A percentile compares a stretch with the other conserved stretches of the same genome.
phyloP scores from a whole-genome alignment of 495 filamentous ascomycete species.

The Cudoniella acicularis region DNA sequence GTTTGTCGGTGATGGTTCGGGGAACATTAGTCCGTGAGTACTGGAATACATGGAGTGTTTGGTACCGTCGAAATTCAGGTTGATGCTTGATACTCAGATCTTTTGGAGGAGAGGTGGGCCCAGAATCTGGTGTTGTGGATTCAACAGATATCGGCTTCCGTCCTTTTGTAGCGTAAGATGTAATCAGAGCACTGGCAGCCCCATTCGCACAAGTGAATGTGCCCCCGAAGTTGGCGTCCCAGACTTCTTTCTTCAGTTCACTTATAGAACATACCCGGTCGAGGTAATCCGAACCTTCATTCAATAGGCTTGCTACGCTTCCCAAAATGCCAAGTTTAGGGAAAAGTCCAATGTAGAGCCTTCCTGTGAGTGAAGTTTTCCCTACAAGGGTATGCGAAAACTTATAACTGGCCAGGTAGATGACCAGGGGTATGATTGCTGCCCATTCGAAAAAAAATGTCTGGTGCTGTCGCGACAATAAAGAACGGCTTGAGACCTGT shows the following conservation, averaged over 20 bases:
- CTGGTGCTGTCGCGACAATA: no score
- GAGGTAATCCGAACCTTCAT: neutral
- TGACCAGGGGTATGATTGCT: neutral
- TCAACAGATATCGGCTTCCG: neutral
- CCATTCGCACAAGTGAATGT: neutral
- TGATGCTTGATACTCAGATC: neutral
- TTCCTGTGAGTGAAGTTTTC: neutral
- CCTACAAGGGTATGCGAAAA: neutral
- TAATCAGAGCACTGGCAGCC: neutral
- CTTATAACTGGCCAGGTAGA: neutral
- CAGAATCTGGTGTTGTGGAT: neutral
- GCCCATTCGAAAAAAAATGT: no score
- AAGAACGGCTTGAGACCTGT: no score
- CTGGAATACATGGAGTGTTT: neutral
- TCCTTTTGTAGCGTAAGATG: neutral
- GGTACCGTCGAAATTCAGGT: neutral
- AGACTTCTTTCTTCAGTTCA: neutral
- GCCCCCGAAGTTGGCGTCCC: neutral
- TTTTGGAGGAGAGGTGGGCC: neutral
- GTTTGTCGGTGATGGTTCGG: neutral
- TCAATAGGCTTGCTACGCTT: neutral
- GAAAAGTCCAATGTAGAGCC: neutral
- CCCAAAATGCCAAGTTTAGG: neutral
- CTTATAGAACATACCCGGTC: neutral
- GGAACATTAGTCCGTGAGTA: neutral